Evolutionary conservation across 129 eudicot species (phyloP), one percentile per base, ranked within the genome.

Genomic region (Centella asiatica): DNA sequence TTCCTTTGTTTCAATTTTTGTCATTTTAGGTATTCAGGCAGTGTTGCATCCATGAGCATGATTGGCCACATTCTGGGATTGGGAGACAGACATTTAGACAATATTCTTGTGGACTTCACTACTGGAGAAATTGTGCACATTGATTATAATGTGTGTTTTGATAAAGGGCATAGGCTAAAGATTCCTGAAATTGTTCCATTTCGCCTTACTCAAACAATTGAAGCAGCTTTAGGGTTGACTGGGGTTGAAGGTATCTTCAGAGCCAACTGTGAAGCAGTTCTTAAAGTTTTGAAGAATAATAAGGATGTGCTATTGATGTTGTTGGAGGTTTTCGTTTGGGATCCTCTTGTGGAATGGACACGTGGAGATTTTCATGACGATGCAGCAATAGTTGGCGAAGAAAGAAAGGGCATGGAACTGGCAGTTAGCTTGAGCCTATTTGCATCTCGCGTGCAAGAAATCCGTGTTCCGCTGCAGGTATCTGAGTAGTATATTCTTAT

Each of bases 341-440:
- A 93, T 73, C 99, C 99, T 19, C 99, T 93, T 67, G 99, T 88
- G 72, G 99, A 93, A 63, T 93, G 99, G 99, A 93, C 99, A 37
- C 96, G 95, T 70, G 99, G 95, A 49, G 95, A 93, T 71, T 87
- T 93, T 61, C 99, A 87, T 72, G 99, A 93, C 62, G 99, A 88
- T 74, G 99, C 96, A 10, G 99, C 99, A 32, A 83, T 93, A 59
- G 92, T 85, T 67, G 99, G 99, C 62, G 99, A 93, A 74, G 99
- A 93, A 74, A 82, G 96, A 69, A 93, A 85, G 76, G 99, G 99
- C 74, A 93, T 93, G 99, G 99, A 93, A 70, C 87, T 88, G 63
- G 99, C 99, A n/a, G 99, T 93, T 56, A 93, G 99, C 74, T 83
- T 93, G 68, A 93, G 99, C 72, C 81, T 93, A 25, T 93, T 93